A percentile compares a stretch with the other conserved stretches of the same genome.
Evolutionary conservation across 2,329 filamentous ascomycete species (phyloP).

Genomic region (Claviceps pusilla): DNA sequence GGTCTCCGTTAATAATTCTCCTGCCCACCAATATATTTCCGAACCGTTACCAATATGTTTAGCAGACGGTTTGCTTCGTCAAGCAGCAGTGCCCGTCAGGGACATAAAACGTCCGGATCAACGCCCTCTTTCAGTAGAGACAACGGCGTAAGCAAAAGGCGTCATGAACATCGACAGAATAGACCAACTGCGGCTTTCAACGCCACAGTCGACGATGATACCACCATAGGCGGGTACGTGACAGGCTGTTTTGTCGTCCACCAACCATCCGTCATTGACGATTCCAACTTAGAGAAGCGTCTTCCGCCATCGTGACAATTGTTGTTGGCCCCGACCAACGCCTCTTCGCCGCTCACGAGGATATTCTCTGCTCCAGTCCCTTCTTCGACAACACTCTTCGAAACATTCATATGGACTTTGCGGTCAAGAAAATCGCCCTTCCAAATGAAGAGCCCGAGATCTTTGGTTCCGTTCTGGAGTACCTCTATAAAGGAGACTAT

Average conservation of each 20-base stretch:
- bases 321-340: constrained; percentile 68
- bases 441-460: constrained; percentile 80
- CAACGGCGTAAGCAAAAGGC: constrained; percentile 37
- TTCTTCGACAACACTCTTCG: constrained; percentile 45
- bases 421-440: constrained; percentile 56
- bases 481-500: constrained; percentile 88
- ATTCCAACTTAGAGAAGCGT: constrained; percentile 10
- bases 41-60: constrained; percentile 27
- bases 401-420: constrained; percentile 20
- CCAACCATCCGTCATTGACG: not conserved
- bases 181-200: constrained; percentile 34
- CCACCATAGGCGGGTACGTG: constrained; percentile 30
- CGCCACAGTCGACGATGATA: constrained; percentile 21
- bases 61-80: constrained; percentile 29
- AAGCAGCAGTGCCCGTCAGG: constrained; percentile 38
- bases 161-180: constrained; percentile 33
- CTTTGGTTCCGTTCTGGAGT: constrained; percentile 81
- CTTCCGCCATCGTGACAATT: constrained; percentile 62
- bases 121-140: constrained; percentile 41
- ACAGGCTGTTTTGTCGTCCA: not conserved
- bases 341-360: constrained; percentile 83
- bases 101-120: constrained; percentile 34
- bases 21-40: not conserved
- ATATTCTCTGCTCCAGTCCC: constrained; percentile 61
- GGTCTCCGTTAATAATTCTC: not conserved